Evolutionary conservation across 1,139 yeast genomes (phyloP), one percentile per base, ranked within the genome.

Genomic region (Saccharomyces hybrid): DNA sequence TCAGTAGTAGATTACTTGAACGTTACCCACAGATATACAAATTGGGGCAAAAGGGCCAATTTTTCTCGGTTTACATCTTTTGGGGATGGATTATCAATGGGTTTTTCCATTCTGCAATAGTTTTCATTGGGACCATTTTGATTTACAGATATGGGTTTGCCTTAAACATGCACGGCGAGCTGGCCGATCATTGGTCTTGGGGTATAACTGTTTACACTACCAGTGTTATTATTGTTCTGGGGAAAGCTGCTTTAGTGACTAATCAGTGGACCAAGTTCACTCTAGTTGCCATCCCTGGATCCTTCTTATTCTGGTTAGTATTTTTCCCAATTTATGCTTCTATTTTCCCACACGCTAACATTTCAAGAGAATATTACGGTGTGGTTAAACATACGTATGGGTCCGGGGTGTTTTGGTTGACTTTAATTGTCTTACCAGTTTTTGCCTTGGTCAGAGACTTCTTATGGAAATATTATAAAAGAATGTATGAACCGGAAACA

Each of bases 41-140:
- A 65, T 75, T 93, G 50, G 99, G 99, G 4, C 98, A 93, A 70
- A 77, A 81, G 59, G 87, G 95, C 38, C 84, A 81, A 56, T 93
- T 93, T 66, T 88, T 95, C 75, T 93, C 93, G 62, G 96, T 90
- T 6, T 78, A 83, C 6, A 91, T 90, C 49, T 95, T 95, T 70
- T 93, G 98, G 98, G 89, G 96, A 28, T 95, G 99, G 99, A 87
- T 93, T 52, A 74, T 83, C 51, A 95, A 95, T 70, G 99, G 99
- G 0, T 93, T 95, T 67, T 95, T 81, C 71, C 99, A 95, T 69
- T 89, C 97, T 8, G 88, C 90, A 1, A 75, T 95, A 9, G 84
- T 90, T 14, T 95, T 86, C 70, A 73, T 91, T 48, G 85, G 95
- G 42, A 78, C 89, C 9, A 78, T 79, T 55, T 79, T 82, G 62